A percentile compares a stretch with the other conserved stretches of the same genome.
Conservation (phyloP, 768 basidiomycete species). For the Cytidiella melzeri region DNA sequence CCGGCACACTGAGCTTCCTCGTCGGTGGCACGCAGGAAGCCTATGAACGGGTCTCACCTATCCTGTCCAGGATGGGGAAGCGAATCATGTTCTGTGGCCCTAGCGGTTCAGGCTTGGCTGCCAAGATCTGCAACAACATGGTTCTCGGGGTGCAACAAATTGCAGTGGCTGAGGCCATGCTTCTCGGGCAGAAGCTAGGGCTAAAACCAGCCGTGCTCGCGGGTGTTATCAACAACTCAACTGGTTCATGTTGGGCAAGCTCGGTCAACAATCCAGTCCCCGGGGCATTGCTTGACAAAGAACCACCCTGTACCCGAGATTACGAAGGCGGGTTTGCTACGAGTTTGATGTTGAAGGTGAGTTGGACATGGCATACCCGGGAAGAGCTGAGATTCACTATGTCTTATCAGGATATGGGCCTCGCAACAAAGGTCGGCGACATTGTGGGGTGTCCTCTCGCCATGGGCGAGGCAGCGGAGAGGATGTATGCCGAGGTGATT, state of each 20-base stretch:
- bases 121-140: slow-evolving; percentile 90
- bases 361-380: not conserved
- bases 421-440: slow-evolving; percentile 62
- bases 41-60: slow-evolving; percentile 51
- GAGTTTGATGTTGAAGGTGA: slow-evolving; percentile 75
- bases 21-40: slow-evolving; percentile 69
- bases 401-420: slow-evolving; percentile 66
- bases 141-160: slow-evolving; percentile 53
- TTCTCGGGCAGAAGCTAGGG: slow-evolving; percentile 78
- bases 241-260: slow-evolving; percentile 79
- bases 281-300: slow-evolving; percentile 58
- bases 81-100: slow-evolving; percentile 80
- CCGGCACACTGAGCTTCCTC: slow-evolving; percentile 86
- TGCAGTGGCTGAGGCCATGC: slow-evolving; percentile 85
- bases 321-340: slow-evolving; percentile 88
- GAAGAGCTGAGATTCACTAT: not conserved
- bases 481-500: slow-evolving; percentile 55
- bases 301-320: slow-evolving; percentile 76
- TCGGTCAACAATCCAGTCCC: slow-evolving; percentile 88
- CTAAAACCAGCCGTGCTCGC: slow-evolving; percentile 72
- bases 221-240: slow-evolving; percentile 79
- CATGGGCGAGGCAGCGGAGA: slow-evolving; percentile 57
- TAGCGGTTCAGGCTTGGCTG: slow-evolving; percentile 76
- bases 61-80: slow-evolving; percentile 70
- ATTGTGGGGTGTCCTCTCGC: slow-evolving; percentile 48